A percentile compares a stretch with the other conserved stretches of the same genome.
Evolutionary conservation across 805 yeast genomes (phyloP).

Genomic region (Lipomyces spencermartinsiae): DNA sequence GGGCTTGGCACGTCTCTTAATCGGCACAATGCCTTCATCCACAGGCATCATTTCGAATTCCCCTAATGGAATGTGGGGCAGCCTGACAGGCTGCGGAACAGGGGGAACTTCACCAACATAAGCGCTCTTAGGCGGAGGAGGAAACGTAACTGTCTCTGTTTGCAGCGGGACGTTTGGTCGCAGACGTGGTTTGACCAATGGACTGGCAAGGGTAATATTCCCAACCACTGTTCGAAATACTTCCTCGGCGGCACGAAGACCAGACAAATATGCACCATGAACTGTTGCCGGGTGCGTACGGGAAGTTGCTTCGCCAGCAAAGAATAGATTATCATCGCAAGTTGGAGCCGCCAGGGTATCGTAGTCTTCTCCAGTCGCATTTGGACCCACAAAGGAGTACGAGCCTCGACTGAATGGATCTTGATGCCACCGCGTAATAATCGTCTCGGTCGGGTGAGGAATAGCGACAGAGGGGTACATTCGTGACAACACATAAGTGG

Average conservation of each 20-base stretch:
- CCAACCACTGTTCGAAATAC: constrained; percentile 51
- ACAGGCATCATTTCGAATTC: background rate
- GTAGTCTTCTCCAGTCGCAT: constrained; percentile 53
- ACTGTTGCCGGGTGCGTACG: constrained; percentile 52
- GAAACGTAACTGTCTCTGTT: constrained; percentile 32
- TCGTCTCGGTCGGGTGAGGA: constrained; percentile 46
- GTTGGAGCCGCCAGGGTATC: constrained; percentile 51
- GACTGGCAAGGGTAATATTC: constrained; percentile 49
- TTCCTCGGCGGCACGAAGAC: constrained; percentile 52
- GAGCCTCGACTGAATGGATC: constrained; percentile 85
- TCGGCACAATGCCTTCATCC: background rate
- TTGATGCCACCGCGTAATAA: constrained; percentile 75
- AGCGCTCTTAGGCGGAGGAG: constrained; percentile 35
- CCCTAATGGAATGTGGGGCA: constrained; percentile 17
- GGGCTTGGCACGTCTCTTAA: background rate
- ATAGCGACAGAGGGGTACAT: constrained; percentile 41
- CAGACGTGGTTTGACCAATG: constrained; percentile 41
- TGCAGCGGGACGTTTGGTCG: constrained; percentile 24
- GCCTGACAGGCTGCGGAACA: constrained; percentile 28
- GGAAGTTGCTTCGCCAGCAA: constrained; percentile 55
- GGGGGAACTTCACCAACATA: constrained; percentile 31
- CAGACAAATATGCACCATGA: constrained; percentile 54
- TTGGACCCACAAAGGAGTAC: constrained; percentile 57
- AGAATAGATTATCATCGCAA: constrained; percentile 45
- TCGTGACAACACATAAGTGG: constrained; percentile 43